Evolutionary conservation across 78 protist genomes (phyloP).

Genomic region (Creolimax fragrantissima): DNA sequence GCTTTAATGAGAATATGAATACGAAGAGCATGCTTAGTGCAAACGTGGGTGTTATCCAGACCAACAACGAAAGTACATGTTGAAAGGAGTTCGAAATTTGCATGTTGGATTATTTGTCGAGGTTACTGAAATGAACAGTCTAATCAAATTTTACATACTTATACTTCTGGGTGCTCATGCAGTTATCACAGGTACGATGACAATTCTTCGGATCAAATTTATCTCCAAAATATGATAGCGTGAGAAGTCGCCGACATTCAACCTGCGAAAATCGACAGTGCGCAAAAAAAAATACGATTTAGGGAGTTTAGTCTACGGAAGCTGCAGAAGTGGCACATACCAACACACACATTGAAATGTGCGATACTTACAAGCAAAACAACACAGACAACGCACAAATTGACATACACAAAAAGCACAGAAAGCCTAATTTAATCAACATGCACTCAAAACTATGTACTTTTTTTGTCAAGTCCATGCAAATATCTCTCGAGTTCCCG

Average conservation of each 20-base stretch:
- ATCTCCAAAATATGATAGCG: constrained; percentile 13
- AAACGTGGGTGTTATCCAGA: too few species aligned
- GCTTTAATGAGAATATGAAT: too few species aligned
- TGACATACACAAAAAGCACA: neutral
- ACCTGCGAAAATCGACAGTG: neutral
- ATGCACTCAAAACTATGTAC: too few species aligned
- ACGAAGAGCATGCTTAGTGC: too few species aligned
- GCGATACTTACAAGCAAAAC: neutral
- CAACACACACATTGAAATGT: neutral
- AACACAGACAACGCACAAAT: neutral
- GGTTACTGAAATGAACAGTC: too few species aligned
- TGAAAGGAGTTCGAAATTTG: too few species aligned
- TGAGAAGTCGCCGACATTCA: constrained; percentile 12
- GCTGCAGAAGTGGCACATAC: too few species aligned
- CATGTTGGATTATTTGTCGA: too few species aligned
- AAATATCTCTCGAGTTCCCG: too few species aligned
- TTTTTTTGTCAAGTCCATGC: too few species aligned
- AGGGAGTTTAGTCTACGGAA: neutral
- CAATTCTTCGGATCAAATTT: neutral
- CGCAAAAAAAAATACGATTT: neutral
- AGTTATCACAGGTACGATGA: constrained; percentile 19
- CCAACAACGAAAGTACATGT: too few species aligned
- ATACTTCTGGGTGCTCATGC: neutral
- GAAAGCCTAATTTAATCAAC: neutral
- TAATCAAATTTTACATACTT: too few species aligned